Conservation (phyloP, 345 rosid species). For the Populus davidiana region DNA sequence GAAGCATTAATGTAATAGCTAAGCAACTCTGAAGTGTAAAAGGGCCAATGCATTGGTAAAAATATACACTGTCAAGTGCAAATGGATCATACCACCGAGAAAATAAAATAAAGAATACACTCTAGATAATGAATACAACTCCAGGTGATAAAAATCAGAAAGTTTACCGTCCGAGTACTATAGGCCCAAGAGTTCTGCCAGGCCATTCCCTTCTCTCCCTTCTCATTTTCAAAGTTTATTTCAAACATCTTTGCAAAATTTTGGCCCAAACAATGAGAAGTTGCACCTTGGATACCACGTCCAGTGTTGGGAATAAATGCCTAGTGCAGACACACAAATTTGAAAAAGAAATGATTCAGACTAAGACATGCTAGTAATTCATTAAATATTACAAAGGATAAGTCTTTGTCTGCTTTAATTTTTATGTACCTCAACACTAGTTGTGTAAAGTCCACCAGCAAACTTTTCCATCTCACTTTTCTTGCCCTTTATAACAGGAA, state of each 20-base stretch:
- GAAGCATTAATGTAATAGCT: not conserved
- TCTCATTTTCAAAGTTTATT: conserved; percentile 85
- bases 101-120: not conserved
- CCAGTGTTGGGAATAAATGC: conserved; percentile 97
- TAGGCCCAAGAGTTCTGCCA: conserved; percentile 99
- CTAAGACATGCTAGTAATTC: conserved; percentile 1
- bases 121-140: not conserved
- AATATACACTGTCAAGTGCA: no score
- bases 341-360: not conserved
- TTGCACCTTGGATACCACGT: conserved; percentile 97
- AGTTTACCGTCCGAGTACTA: conserved; percentile 71
- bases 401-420: not conserved
- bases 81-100: not conserved
- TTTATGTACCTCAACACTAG: conserved; percentile 74
- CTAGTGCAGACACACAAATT: conserved; percentile 36
- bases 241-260: conserved; percentile 97
- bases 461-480: conserved; percentile 97
- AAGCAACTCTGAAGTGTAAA: not conserved
- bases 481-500: conserved; percentile 88
- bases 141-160: not conserved
- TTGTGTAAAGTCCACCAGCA: conserved; percentile 97
- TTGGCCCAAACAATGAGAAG: conserved; percentile 95
- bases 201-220: conserved; percentile 81
- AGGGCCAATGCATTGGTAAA: no score
- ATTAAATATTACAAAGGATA: not conserved